These are phyloP conservation scores for Misopates orontium DNA, from an alignment of 257 asterid genomes.

Conservation along the genomic window DNA sequence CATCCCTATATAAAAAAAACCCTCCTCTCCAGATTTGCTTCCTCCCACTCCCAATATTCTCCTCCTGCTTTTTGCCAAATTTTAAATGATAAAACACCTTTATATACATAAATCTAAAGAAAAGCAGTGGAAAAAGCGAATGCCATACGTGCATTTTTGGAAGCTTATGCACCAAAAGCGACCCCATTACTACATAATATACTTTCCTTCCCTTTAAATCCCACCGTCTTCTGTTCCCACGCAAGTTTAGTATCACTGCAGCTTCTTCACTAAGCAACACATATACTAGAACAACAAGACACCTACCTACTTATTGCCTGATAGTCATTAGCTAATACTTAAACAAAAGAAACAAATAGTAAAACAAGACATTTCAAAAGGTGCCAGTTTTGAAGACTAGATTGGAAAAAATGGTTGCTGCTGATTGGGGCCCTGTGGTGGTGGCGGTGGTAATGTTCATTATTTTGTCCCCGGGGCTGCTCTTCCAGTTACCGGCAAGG, in stretches of 20 bases:
- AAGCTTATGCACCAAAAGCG: not conserved
- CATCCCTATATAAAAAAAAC: not conserved
- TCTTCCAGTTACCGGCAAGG: constrained; percentile 87
- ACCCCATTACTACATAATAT: constrained; percentile 8
- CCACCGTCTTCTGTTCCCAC: constrained; percentile 1
- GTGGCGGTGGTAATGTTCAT: constrained; percentile 93
- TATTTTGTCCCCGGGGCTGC: constrained; percentile 79
- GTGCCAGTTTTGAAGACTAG: not conserved
- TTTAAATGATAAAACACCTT: not conserved
- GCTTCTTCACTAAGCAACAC: constrained; percentile 14
- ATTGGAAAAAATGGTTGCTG: constrained; percentile 28
- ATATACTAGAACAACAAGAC: not conserved
- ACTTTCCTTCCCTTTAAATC: constrained; percentile 10
- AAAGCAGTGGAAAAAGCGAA: constrained; percentile 1
- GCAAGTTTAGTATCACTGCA: constrained; percentile 10
- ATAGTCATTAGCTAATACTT: not conserved
- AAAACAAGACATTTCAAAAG: not conserved
- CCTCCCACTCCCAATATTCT: not conserved
- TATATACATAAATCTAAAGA: not conserved
- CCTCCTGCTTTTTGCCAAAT: not conserved
- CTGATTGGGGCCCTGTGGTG: constrained; percentile 91
- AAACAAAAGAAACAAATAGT: not conserved
- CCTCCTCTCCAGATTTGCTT: not conserved
- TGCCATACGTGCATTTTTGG: not conserved
- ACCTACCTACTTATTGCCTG: constrained; percentile 17